Conservation (phyloP, 371 early-diverging fungal genomes). For the Zychaea mexicana region DNA sequence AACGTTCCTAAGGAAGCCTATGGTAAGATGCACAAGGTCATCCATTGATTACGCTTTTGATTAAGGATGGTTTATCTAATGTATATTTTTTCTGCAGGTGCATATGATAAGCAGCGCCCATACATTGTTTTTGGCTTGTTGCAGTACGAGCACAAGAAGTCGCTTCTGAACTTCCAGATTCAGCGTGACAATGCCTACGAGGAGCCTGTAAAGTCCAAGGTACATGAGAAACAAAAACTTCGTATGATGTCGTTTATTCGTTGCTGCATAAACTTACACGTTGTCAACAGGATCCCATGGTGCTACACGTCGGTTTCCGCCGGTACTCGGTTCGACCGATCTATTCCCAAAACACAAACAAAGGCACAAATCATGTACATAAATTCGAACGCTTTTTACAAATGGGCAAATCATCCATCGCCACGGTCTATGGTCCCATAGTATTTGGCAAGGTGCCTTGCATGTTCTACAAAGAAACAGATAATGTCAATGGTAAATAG, state of each 20-base stretch:
- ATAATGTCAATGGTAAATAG: constrained; percentile 54
- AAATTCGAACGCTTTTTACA: constrained; percentile 92
- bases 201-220: constrained; percentile 75
- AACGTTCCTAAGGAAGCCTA: constrained; percentile 68
- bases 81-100: background rate
- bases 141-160: constrained; percentile 93
- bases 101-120: constrained; percentile 47
- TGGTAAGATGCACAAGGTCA: constrained; percentile 41
- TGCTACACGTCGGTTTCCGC: constrained; percentile 88
- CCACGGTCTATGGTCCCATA: constrained; percentile 89
- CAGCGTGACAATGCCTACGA: constrained; percentile 73
- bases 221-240: constrained; percentile 8
- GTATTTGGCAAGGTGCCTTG: constrained; percentile 83
- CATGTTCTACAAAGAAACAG: constrained; percentile 71
- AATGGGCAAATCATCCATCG: constrained; percentile 71
- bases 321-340: constrained; percentile 81
- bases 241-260: no score
- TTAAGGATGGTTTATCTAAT: background rate
- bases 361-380: constrained; percentile 89
- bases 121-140: constrained; percentile 84
- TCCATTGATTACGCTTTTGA: background rate
- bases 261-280: no score
- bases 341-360: constrained; percentile 86
- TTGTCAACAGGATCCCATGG: constrained; percentile 80
- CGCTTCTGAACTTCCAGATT: constrained; percentile 80